Evolutionary conservation across 176 grass and related monocot genomes (phyloP).

Genomic region (Aegilops tauschii): DNA sequence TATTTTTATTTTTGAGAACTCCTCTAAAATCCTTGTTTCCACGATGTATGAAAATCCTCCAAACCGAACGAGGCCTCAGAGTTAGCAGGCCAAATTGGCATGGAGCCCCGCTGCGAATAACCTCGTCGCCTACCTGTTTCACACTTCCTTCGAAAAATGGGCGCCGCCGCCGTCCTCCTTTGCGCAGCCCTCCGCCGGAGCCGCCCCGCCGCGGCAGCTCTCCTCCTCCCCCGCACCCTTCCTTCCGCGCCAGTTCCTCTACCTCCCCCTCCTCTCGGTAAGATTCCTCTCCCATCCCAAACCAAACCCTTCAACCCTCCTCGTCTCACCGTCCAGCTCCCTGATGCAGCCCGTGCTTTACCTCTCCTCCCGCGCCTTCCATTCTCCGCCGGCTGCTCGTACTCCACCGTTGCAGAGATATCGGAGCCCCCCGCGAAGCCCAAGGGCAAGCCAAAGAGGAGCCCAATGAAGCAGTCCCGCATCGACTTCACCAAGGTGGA

Average conservation of each 20-base stretch:
- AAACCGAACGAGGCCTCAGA: too few species aligned
- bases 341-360: slow-evolving; percentile 16
- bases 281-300: neutral
- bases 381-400: neutral
- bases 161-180: slow-evolving; percentile 22
- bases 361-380: slow-evolving; percentile 5
- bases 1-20: too few species aligned
- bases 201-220: neutral
- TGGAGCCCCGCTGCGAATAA: neutral
- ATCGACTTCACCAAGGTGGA: slow-evolving; percentile 91
- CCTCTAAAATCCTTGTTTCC: too few species aligned
- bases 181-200: slow-evolving; percentile 36
- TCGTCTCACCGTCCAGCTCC: neutral
- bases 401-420: neutral
- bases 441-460: slow-evolving; percentile 58
- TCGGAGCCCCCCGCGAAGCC: neutral
- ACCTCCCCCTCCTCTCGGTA: neutral
- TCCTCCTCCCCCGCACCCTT: neutral
- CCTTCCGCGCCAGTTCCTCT: neutral
- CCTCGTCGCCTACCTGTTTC: neutral
- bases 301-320: slow-evolving; percentile 24
- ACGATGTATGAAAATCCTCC: too few species aligned
- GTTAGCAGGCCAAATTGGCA: too few species aligned
- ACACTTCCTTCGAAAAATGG: slow-evolving; percentile 19
- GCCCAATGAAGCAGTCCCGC: slow-evolving; percentile 60